A percentile compares a stretch with the other conserved stretches of the same genome.
phyloP scores from a whole-genome alignment of 1,139 yeast species.

The Sugiyamaella neomexicana region DNA sequence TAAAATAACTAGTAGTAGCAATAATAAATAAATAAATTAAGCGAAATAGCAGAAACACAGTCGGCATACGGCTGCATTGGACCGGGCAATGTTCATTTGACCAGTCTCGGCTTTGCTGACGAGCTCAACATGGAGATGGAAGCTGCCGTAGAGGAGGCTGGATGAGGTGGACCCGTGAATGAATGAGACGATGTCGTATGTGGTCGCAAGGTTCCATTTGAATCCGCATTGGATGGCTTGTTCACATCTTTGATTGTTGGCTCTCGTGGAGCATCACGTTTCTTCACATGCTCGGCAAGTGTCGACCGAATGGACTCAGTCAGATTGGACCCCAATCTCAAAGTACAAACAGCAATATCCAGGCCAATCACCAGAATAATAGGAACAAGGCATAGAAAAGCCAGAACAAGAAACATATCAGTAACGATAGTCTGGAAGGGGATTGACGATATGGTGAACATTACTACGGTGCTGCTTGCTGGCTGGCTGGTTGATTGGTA shows the following conservation, averaged over 20 bases:
- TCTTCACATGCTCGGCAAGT: slow-evolving; percentile 13
- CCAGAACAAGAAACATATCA: slow-evolving; percentile 26
- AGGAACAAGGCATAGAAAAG: slow-evolving; percentile 32
- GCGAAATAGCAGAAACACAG: not conserved
- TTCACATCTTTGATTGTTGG: not conserved
- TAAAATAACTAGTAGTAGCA: too few relatives aligned
- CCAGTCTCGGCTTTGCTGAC: not conserved
- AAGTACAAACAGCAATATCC: slow-evolving; percentile 27
- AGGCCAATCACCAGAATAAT: slow-evolving; percentile 28
- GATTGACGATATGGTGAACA: not conserved
- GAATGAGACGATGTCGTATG: not conserved
- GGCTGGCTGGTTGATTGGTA: too few relatives aligned
- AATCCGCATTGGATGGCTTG: not conserved
- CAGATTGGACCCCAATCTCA: slow-evolving; percentile 15
- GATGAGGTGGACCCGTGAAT: not conserved
- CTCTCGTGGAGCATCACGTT: not conserved
- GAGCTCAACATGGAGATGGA: not conserved
- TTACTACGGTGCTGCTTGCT: not conserved
- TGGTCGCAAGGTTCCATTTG: not conserved
- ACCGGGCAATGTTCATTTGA: not conserved
- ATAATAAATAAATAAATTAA: too few relatives aligned
- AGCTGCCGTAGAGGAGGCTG: not conserved
- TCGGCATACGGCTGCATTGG: not conserved
- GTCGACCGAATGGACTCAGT: slow-evolving; percentile 15
- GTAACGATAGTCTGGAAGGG: slow-evolving; percentile 17